A percentile compares a stretch with the other conserved stretches of the same genome.
These are phyloP conservation scores for Wilcoxina mikolae DNA, from an alignment of 495 filamentous ascomycete genomes.

Conservation along the genomic window DNA sequence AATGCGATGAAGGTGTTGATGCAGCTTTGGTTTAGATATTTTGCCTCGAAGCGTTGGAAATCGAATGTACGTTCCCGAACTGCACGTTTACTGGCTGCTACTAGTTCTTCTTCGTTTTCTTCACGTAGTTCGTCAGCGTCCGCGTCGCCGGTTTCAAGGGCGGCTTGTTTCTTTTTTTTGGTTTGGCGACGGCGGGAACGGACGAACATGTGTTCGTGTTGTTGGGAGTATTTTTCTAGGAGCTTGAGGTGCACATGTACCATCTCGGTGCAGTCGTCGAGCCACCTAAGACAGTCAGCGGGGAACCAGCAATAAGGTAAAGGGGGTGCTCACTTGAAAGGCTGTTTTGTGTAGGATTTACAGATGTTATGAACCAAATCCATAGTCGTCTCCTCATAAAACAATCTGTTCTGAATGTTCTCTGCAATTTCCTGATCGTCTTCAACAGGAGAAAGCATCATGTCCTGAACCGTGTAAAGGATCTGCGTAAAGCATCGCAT, in stretches of 20 bases:
- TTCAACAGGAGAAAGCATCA: slow-evolving; percentile 68
- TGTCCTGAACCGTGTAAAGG: slow-evolving; percentile 86
- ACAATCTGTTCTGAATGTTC: slow-evolving; percentile 89
- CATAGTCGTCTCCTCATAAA: slow-evolving; percentile 92
- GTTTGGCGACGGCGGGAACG: slow-evolving; percentile 46
- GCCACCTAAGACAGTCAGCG: slow-evolving; percentile 18
- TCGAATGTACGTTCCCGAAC: slow-evolving; percentile 80
- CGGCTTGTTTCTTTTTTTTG: slow-evolving; percentile 27
- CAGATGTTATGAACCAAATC: slow-evolving; percentile 68
- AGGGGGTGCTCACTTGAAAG: slow-evolving; percentile 47
- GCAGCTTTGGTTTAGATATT: slow-evolving; percentile 69
- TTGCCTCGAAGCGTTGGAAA: slow-evolving; percentile 65
- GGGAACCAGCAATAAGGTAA: too few species aligned
- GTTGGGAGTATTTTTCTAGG: slow-evolving; percentile 83
- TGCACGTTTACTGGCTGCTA: slow-evolving; percentile 41
- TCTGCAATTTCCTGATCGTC: slow-evolving; percentile 97
- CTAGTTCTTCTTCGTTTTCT: slow-evolving; percentile 57
- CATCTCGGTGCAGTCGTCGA: slow-evolving; percentile 85
- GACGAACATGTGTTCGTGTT: slow-evolving; percentile 85
- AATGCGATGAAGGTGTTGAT: slow-evolving; percentile 81
- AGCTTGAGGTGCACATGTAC: slow-evolving; percentile 82
- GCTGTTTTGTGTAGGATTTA: slow-evolving; percentile 77
- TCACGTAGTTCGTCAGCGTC: slow-evolving; percentile 52
- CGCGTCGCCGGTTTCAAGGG: slow-evolving; percentile 23
- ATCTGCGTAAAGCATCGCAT: slow-evolving; percentile 85